Conservation (phyloP, 305 asterid genomes). For the Solanum hybrid region DNA sequence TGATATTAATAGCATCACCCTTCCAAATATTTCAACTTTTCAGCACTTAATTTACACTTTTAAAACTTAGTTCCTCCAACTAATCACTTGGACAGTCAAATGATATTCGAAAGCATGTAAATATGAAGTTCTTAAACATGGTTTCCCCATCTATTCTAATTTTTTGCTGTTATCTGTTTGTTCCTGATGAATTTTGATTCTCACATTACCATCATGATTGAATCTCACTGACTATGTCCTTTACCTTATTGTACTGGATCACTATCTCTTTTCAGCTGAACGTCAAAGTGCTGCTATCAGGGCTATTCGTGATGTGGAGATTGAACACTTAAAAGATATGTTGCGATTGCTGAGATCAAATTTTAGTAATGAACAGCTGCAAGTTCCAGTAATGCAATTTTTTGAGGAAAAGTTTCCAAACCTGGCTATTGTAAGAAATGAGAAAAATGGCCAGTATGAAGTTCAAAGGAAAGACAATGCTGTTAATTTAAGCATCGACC, state of each 20-base stretch:
- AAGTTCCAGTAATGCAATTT: constrained; percentile 49
- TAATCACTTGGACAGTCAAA: not conserved
- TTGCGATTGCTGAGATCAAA: constrained; percentile 42
- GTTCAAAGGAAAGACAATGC: constrained; percentile 47
- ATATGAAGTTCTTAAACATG: not conserved
- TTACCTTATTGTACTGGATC: constrained; percentile 1
- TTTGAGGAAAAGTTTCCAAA: constrained; percentile 61
- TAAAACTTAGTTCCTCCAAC: not conserved
- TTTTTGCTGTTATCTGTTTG: not conserved
- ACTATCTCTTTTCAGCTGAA: constrained; percentile 42
- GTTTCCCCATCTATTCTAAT: not conserved
- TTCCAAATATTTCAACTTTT: not conserved
- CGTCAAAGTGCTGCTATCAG: constrained; percentile 63
- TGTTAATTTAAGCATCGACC: constrained; percentile 23
- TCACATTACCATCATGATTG: not conserved
- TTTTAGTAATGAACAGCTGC: constrained; percentile 48
- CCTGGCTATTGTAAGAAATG: constrained; percentile 34
- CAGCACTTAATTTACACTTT: not conserved
- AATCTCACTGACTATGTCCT: not conserved
- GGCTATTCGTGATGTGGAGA: constrained; percentile 72
- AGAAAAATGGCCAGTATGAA: constrained; percentile 41
- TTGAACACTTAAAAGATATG: constrained; percentile 50
- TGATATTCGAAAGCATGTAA: not conserved
- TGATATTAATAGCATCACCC: not conserved
- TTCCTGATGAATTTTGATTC: not conserved